Evolutionary conservation across 2,329 filamentous ascomycete species (phyloP).

Genomic region (Incumbomyces lentus): DNA sequence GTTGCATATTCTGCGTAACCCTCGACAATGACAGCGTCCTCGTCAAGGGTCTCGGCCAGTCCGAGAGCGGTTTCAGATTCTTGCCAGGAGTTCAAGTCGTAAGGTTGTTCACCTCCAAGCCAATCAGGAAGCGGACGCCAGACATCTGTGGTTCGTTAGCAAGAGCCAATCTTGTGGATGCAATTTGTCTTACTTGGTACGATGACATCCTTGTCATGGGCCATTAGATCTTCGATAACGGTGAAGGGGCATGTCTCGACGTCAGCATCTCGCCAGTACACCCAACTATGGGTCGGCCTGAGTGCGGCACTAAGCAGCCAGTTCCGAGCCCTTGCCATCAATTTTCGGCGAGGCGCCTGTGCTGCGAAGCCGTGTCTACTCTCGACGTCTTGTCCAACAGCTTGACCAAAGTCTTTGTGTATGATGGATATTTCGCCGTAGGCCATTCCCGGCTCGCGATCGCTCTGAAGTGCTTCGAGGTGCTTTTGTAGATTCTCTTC

Average conservation of each 20-base stretch:
- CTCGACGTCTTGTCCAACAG: conserved; percentile 95
- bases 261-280: conserved; percentile 98
- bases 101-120: conserved; percentile 96
- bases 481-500: conserved; percentile 63
- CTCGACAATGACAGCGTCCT: conserved; percentile 97
- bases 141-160: conserved; percentile 54
- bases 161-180: neutral
- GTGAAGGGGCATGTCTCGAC: conserved; percentile 96
- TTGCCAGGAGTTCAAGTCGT: conserved; percentile 98
- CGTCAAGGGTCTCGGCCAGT: conserved; percentile 86
- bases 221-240: conserved; percentile 94
- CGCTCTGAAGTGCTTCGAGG: conserved; percentile 67
- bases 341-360: conserved; percentile 82
- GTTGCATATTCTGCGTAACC: conserved; percentile 98
- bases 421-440: conserved; percentile 97
- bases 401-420: conserved; percentile 97
- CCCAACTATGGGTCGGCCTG: conserved; percentile 93
- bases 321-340: conserved; percentile 96
- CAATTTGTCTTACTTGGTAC: conserved; percentile 72
- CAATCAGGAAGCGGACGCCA: conserved; percentile 98
- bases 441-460: conserved; percentile 66
- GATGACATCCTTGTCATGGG: conserved; percentile 97
- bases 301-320: conserved; percentile 91
- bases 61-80: conserved; percentile 94
- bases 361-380: conserved; percentile 95